A percentile compares a stretch with the other conserved stretches of the same genome.
These are phyloP conservation scores for Boletus speciosus DNA, from an alignment of 768 basidiomycete species.

Conservation along the genomic window DNA sequence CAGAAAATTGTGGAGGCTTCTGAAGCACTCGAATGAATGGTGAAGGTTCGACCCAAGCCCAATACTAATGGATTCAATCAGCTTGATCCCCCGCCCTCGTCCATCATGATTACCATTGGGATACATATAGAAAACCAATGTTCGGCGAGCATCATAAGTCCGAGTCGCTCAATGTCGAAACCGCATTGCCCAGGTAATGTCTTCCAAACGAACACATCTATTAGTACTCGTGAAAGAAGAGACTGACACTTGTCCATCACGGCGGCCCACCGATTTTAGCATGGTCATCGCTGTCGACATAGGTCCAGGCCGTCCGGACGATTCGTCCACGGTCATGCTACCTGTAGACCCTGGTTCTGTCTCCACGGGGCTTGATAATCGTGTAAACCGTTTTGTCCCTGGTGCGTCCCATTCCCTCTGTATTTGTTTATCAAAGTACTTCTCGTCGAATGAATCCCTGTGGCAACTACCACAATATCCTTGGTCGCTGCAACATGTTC, in stretches of 20 bases:
- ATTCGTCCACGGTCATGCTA: neutral
- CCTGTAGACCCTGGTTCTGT: slow-evolving; percentile 7
- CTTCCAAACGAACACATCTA: neutral
- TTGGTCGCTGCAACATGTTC: slow-evolving; percentile 10
- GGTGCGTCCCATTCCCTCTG: slow-evolving; percentile 20
- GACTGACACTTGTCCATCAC: neutral
- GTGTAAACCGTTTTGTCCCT: slow-evolving; percentile 10
- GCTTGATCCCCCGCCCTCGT: too few relatives aligned
- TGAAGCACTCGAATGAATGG: neutral
- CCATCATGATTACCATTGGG: too few relatives aligned
- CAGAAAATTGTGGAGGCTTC: too few relatives aligned
- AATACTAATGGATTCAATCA: neutral
- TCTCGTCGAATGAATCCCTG: slow-evolving; percentile 16
- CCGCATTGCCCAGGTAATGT: neutral
- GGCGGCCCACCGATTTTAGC: neutral
- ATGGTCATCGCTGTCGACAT: neutral
- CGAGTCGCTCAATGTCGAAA: neutral
- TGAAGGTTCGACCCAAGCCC: neutral
- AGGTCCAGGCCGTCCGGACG: neutral
- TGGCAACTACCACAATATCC: slow-evolving; percentile 21
- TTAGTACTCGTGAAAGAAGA: neutral
- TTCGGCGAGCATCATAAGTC: neutral
- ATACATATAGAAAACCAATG: neutral
- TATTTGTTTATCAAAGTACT: slow-evolving; percentile 17
- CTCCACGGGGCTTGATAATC: slow-evolving; percentile 5